Base-by-base conservation (phyloP, 495 filamentous ascomycete species). In the Copromyces sp. region DNA sequence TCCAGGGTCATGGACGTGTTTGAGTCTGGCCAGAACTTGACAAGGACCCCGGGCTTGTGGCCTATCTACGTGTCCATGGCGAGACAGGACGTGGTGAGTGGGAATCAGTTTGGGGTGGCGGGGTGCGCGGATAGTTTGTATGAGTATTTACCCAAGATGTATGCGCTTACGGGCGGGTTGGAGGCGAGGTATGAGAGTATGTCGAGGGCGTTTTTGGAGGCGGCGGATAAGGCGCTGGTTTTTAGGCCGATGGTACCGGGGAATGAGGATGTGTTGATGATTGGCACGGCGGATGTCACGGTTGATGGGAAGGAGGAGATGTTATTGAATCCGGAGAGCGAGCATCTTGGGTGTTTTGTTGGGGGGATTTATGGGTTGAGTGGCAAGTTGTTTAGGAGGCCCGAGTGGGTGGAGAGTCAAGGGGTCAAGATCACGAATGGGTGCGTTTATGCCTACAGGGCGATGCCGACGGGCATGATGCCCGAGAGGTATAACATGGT, bases 321-420 rank as follows among this genome's bases (percentile, higher is more conserved):
- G 29, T 24, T 61, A 41, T 47, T 77, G 8, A 79, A 81, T 32
- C 69, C 84, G 6, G 81, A 83, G 71, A 81, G 78, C 3, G 83
- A 87, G 70, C 85, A 87, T 73, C 77, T 87, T 8, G 78, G 81
- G 12, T 98, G 94, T 78, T 98, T 96, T 77, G 87, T 89, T 1
- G 94, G 94, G 8, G 94, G 93, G 35, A 92, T 94, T 87, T 90
- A 94, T 71, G 95, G 88, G 7, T 82, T 98, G 32, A 92, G 90
- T 24, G 90, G 93, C n/a, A 90, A 88, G 74, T 80, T 93, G 11
- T 94, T 97, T 74, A 82, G 85, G 24, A 85, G 89, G 35, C 84
- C 86, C 9, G 84, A 86, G 11, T 93, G 97, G 77, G 80, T 95
- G 68, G 74, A 77, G n/a, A 84, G 92, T 37, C 47, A 59, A 4